A percentile compares a stretch with the other conserved stretches of the same genome.
Conservation (phyloP, 2,329 filamentous ascomycete species). For the Colletotrichum lini region DNA sequence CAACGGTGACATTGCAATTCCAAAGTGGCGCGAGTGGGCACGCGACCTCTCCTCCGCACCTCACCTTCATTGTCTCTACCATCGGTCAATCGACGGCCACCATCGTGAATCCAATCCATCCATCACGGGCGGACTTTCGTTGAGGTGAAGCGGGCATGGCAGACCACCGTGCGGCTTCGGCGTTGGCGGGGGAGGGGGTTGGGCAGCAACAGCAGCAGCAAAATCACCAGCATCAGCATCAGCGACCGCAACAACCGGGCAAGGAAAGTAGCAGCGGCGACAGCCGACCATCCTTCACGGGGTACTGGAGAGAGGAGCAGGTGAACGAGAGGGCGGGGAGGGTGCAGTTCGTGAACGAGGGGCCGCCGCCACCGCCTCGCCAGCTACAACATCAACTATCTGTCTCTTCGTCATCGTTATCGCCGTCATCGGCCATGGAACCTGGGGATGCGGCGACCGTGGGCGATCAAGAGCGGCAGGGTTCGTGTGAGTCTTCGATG, state of each 20-base stretch:
- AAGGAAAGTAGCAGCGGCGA: constrained; percentile 28
- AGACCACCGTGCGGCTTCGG: constrained; percentile 25
- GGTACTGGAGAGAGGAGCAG: constrained; percentile 63
- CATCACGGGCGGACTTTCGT: neutral
- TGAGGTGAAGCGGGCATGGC: constrained; percentile 25
- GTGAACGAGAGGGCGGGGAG: constrained; percentile 51
- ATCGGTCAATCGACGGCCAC: neutral
- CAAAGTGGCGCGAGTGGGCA: neutral
- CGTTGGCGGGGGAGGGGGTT: constrained; percentile 14
- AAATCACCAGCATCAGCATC: neutral
- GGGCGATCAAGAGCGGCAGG: constrained; percentile 15
- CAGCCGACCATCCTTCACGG: constrained; percentile 61
- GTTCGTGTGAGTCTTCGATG: constrained; percentile 27
- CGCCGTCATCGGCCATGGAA: constrained; percentile 11
- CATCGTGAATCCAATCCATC: neutral
- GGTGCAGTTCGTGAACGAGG: constrained; percentile 55
- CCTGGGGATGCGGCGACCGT: neutral
- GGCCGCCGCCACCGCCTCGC: constrained; percentile 45
- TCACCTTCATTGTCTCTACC: neutral
- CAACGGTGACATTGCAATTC: neutral
- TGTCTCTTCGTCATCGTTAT: constrained; percentile 42
- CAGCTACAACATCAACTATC: neutral
- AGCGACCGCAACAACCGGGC: constrained; percentile 15
- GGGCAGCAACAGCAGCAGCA: neutral
- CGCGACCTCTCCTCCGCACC: neutral